Conservation (phyloP, 768 basidiomycete genomes). For the Cantharellus anzutake region DNA sequence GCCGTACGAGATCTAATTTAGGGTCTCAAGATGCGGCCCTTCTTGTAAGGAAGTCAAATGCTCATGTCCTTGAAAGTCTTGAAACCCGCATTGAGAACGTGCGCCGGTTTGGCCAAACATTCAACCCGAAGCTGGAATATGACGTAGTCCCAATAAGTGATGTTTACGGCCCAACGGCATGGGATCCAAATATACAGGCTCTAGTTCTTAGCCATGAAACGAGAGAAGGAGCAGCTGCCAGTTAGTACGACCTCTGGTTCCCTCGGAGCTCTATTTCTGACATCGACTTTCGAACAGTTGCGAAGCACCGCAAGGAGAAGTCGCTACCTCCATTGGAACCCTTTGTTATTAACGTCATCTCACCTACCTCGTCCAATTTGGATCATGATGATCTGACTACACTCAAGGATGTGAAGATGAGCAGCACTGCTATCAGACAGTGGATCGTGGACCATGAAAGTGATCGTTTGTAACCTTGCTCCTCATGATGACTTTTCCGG, state of each 20-base stretch:
- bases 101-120: slow-evolving; percentile 47
- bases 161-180: slow-evolving; percentile 80
- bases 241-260: slow-evolving; percentile 27
- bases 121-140: slow-evolving; percentile 43
- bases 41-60: slow-evolving; percentile 50
- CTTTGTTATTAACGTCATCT: slow-evolving; percentile 83
- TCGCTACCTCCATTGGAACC: slow-evolving; percentile 39
- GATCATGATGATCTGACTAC: slow-evolving; percentile 46
- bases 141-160: slow-evolving; percentile 63
- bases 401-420: slow-evolving; percentile 72
- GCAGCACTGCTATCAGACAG: slow-evolving; percentile 79
- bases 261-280: background rate
- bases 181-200: slow-evolving; percentile 76
- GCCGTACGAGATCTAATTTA: background rate
- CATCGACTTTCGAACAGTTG: slow-evolving; percentile 28
- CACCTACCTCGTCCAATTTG: slow-evolving; percentile 36
- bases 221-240: slow-evolving; percentile 45
- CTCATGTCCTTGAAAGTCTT: slow-evolving; percentile 46
- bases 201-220: slow-evolving; percentile 89
- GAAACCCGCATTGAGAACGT: slow-evolving; percentile 34
- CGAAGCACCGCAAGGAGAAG: slow-evolving; percentile 34
- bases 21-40: slow-evolving; percentile 41
- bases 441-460: slow-evolving; percentile 39
- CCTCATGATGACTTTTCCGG: no score
- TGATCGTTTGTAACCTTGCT: no score